Evolutionary conservation across 1,139 yeast species (phyloP).

Genomic region (Yamadazyma dendronema): DNA sequence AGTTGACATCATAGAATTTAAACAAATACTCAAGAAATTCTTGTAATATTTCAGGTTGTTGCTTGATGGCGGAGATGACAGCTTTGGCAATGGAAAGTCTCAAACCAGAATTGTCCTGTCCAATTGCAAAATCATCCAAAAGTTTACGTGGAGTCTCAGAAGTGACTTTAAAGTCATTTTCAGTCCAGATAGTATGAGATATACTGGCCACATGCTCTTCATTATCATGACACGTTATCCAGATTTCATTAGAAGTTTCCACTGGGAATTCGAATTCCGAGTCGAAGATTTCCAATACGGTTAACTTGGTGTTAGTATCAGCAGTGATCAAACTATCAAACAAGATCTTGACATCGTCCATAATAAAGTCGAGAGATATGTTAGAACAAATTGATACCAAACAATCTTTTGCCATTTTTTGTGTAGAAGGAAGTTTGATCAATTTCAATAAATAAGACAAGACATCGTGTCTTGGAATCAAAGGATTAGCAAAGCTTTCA

Average conservation of each 20-base stretch:
- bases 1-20: slow-evolving; percentile 54
- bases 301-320: slow-evolving; percentile 68
- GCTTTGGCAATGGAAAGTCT: slow-evolving; percentile 68
- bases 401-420: slow-evolving; percentile 81
- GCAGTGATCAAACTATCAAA: slow-evolving; percentile 60
- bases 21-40: slow-evolving; percentile 48
- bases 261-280: slow-evolving; percentile 77
- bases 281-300: slow-evolving; percentile 81
- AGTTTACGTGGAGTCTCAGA: slow-evolving; percentile 46
- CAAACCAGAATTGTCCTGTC: slow-evolving; percentile 57
- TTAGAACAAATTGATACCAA: slow-evolving; percentile 73
- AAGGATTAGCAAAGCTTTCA: slow-evolving; percentile 63
- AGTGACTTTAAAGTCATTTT: slow-evolving; percentile 54
- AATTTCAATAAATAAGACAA: slow-evolving; percentile 62
- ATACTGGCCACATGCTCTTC: slow-evolving; percentile 60
- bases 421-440: slow-evolving; percentile 71
- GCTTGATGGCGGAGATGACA: slow-evolving; percentile 18
- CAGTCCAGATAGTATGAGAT: slow-evolving; percentile 85
- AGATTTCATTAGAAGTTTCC: slow-evolving; percentile 64
- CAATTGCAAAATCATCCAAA: slow-evolving; percentile 41
- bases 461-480: slow-evolving; percentile 68
- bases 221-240: slow-evolving; percentile 76
- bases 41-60: slow-evolving; percentile 14
- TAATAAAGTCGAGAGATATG: slow-evolving; percentile 59
- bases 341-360: slow-evolving; percentile 57